Evolutionary conservation across 768 basidiomycete genomes (phyloP), one percentile per base, ranked within the genome.

Genomic region (Tylopilus balloui): DNA sequence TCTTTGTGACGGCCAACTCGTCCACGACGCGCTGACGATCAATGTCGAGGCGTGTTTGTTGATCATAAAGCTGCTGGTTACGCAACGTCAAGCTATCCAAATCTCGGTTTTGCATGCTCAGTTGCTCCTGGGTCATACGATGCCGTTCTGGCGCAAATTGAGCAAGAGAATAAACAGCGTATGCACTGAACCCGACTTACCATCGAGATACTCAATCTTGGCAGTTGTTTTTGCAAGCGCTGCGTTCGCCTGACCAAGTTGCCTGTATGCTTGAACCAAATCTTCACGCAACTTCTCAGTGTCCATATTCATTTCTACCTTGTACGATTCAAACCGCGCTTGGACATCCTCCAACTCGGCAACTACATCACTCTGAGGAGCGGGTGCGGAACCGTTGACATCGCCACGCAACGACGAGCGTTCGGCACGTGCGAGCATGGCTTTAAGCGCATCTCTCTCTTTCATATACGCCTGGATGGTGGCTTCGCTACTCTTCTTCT

Each of bases 401-500:
- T 67, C 65, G 7, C 37, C 45, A 45, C 46, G 61, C 21, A 32
- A 57, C 24, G 43, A 54, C 44, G 37, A 44, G 35, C 58, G 62
- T 57, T 79, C 73, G 13, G 76, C 72, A 43, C 88, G 71, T 15
- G 75, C 73, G 14, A 93, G 73, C 77, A 96, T 79, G 32, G 78
- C 76, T 58, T 82, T 85, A 55, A 94, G 77, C 38, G 90, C 80
- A 57, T 96, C 96, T 6, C 92, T 73, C 68, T 98, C 95, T 67
- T 88, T 88, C 68, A 86, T 78, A 49, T 87, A 88, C 9, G 86
- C 83, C 59, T 89, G 84, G 35, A 90, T 83, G 38, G 83, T 75
- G n/a, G 70, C 68, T 28, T 87, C 84, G 61, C 78, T 76, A 64
- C 73, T 75, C 66, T 80, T 81, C 68, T 87, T 84, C 68, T 92